Conservation (phyloP, 225 moss, liverwort and hornwort genomes). For the Bryoerythrophyllum caledonicum region DNA sequence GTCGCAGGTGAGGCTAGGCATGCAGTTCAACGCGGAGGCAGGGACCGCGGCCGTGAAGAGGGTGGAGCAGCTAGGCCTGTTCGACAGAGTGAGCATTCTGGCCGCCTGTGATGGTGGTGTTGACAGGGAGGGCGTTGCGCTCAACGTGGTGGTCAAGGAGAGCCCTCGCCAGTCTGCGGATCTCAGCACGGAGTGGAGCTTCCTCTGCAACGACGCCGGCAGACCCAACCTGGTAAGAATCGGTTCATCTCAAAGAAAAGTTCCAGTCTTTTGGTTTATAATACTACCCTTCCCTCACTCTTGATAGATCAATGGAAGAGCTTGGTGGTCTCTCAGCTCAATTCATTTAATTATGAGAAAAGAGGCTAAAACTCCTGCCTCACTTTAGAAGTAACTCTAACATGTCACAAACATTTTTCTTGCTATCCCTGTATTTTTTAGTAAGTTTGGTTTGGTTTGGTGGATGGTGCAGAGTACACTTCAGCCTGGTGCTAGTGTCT, state of each 20-base stretch:
- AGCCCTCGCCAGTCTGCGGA: constrained; percentile 44
- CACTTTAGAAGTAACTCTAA: too few species aligned
- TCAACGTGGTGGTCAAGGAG: constrained; percentile 52
- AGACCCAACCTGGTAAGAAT: constrained; percentile 43
- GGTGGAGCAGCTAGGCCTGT: constrained; percentile 61
- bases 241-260: too few species aligned
- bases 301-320: too few species aligned
- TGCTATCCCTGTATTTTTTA: not conserved
- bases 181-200: constrained; percentile 63
- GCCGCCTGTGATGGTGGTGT: constrained; percentile 54
- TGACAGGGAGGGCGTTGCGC: constrained; percentile 45
- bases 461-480: constrained; percentile 50
- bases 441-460: constrained; percentile 13
- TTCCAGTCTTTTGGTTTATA: too few species aligned
- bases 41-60: constrained; percentile 55
- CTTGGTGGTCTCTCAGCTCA: too few species aligned
- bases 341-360: too few species aligned
- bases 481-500: constrained; percentile 59
- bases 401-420: too few species aligned
- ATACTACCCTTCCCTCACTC: too few species aligned
- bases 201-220: constrained; percentile 61
- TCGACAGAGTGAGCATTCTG: constrained; percentile 61
- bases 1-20: constrained; percentile 61
- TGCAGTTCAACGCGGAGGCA: constrained; percentile 65
- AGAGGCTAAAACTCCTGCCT: too few species aligned